A percentile compares a stretch with the other conserved stretches of the same genome.
phyloP scores from a whole-genome alignment of 305 asterid genomes.

The Fraxinus dipetala region DNA sequence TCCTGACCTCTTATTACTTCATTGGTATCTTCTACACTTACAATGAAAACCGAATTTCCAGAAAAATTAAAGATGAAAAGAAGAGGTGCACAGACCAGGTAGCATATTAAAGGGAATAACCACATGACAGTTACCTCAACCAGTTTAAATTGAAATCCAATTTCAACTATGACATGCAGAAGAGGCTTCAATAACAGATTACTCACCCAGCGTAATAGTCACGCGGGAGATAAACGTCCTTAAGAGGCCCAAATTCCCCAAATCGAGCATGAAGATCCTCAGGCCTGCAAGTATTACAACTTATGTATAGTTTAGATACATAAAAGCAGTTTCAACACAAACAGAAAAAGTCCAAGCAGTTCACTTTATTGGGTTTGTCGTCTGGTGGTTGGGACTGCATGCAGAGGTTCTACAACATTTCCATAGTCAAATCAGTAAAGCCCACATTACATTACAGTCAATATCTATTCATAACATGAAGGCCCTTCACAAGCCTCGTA shows the following conservation, averaged over 20 bases:
- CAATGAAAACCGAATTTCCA: constrained; percentile 23
- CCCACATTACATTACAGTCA: neutral
- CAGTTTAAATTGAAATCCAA: neutral
- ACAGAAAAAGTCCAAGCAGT: too few relatives aligned
- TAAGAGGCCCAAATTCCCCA: too few relatives aligned
- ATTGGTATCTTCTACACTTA: constrained; percentile 54
- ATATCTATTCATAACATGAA: too few relatives aligned
- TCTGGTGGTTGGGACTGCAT: neutral
- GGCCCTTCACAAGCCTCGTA: too few relatives aligned
- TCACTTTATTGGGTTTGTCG: neutral
- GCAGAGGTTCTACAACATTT: neutral
- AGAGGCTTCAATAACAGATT: neutral
- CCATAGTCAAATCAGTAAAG: neutral
- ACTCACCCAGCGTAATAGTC: constrained; percentile 40
- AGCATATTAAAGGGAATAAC: constrained; percentile 1
- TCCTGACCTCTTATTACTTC: constrained; percentile 56
- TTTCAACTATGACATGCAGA: neutral
- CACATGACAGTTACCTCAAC: neutral
- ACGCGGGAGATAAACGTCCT: too few relatives aligned
- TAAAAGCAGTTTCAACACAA: too few relatives aligned
- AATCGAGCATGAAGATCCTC: too few relatives aligned
- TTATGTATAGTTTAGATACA: too few relatives aligned
- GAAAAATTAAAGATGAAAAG: constrained; percentile 22
- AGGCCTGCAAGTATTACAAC: too few relatives aligned
- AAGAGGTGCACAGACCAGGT: neutral